Evolutionary conservation across 495 filamentous ascomycete genomes (phyloP).

Genomic region (Xylaria cubensis): DNA sequence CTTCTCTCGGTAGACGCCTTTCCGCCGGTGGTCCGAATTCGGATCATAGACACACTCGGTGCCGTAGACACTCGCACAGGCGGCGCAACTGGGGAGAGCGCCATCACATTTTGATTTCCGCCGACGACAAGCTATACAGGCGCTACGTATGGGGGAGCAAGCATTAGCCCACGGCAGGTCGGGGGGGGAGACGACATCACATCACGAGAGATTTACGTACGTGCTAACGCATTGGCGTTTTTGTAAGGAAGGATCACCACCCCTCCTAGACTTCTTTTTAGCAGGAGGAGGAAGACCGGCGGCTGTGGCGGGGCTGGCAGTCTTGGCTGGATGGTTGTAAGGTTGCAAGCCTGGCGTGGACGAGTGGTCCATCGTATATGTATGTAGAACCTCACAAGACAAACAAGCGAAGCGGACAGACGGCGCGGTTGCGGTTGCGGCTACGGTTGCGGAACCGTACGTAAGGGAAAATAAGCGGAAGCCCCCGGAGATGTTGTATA

Average conservation of each 20-base stretch:
- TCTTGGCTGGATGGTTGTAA: conserved; percentile 10
- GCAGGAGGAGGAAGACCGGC: conserved; percentile 31
- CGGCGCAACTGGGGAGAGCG: conserved; percentile 88
- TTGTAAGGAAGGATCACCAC: conserved; percentile 55
- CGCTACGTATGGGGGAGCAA: conserved; percentile 42
- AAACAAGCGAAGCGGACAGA: not conserved
- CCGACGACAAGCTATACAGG: conserved; percentile 89
- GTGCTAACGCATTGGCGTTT: conserved; percentile 94
- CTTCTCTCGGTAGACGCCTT: conserved; percentile 96
- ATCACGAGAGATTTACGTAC: conserved; percentile 32
- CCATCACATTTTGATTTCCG: conserved; percentile 97
- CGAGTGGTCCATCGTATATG: conserved; percentile 21
- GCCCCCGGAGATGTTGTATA: conserved; percentile 9
- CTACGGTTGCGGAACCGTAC: conserved; percentile 4
- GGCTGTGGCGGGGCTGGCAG: conserved; percentile 13
- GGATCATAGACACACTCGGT: conserved; percentile 95
- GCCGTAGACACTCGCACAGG: conserved; percentile 93
- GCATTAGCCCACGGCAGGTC: conserved; percentile 1
- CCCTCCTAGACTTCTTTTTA: conserved; percentile 61
- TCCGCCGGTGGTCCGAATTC: conserved; percentile 92
- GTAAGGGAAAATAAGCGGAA: conserved; percentile 9
- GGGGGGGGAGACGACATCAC: conserved; percentile 9
- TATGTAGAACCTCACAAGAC: not conserved
- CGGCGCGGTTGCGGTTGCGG: conserved; percentile 1
- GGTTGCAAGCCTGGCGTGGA: conserved; percentile 22